phyloP scores from a whole-genome alignment of 257 asterid genomes.

The Solanum tacnaense region DNA sequence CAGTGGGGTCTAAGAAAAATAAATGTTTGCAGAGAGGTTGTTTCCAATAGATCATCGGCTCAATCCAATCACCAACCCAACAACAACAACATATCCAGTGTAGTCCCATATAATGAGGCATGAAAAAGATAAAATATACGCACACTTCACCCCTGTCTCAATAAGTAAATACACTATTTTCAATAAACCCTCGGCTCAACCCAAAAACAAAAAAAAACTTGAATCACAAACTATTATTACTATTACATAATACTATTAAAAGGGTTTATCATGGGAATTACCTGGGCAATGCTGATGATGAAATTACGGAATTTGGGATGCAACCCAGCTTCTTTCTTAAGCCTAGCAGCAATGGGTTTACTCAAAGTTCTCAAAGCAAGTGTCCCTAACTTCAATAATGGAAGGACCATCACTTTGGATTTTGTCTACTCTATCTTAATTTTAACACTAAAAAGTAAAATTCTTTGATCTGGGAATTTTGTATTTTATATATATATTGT shows the following conservation, averaged over 20 bases:
- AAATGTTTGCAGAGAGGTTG: background rate
- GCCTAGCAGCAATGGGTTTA: constrained; percentile 78
- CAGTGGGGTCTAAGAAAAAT: background rate
- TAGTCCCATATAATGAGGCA: background rate
- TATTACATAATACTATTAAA: background rate
- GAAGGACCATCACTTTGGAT: constrained; percentile 51
- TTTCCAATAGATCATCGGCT: no score
- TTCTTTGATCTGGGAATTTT: background rate
- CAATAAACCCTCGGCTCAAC: background rate
- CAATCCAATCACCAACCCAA: background rate
- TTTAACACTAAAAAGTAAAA: background rate
- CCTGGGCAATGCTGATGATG: constrained; percentile 87
- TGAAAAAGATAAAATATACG: background rate
- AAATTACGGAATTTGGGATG: constrained; percentile 71
- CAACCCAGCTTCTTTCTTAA: constrained; percentile 65
- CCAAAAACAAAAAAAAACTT: background rate
- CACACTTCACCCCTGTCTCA: background rate
- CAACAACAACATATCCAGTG: background rate
- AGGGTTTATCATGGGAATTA: background rate
- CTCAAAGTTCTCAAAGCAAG: constrained; percentile 83
- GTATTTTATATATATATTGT: background rate
- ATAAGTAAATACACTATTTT: background rate
- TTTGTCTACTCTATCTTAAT: background rate
- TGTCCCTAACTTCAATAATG: constrained; percentile 83
- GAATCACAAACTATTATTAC: background rate